These are phyloP conservation scores for Gynandropsis gynandra DNA, from an alignment of 345 rosid species.

Conservation along the genomic window DNA sequence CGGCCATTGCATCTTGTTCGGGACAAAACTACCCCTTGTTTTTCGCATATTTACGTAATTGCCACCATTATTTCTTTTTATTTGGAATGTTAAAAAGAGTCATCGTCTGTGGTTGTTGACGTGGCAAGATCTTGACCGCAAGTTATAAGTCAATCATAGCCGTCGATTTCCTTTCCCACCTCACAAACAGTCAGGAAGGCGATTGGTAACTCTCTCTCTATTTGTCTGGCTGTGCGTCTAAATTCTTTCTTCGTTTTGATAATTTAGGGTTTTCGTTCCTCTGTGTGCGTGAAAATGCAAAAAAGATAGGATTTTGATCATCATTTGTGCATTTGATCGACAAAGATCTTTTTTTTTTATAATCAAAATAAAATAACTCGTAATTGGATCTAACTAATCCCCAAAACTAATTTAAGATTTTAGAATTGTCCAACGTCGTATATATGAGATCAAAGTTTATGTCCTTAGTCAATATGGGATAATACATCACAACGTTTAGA, in stretches of 20 bases:
- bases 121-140: constrained; percentile 8
- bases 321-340: not conserved
- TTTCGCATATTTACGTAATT: constrained; percentile 11
- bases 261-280: not conserved
- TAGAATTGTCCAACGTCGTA: too few relatives aligned
- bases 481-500: too few relatives aligned
- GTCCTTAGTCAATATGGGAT: too few relatives aligned
- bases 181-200: constrained; percentile 8
- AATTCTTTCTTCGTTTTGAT: not conserved
- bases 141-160: too few relatives aligned
- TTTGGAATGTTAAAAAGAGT: too few relatives aligned
- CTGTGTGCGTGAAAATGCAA: not conserved
- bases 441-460: too few relatives aligned
- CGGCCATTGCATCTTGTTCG: not conserved
- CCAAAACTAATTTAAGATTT: too few relatives aligned
- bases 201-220: constrained; percentile 10
- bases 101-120: too few relatives aligned
- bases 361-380: not conserved
- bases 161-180: too few relatives aligned
- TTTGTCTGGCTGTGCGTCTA: too few relatives aligned
- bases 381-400: not conserved
- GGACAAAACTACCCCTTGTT: not conserved
- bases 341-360: not conserved
- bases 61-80: not conserved
- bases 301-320: not conserved